Base-by-base conservation (phyloP, 78 protist genomes). In the Isochrysis galbana region DNA sequence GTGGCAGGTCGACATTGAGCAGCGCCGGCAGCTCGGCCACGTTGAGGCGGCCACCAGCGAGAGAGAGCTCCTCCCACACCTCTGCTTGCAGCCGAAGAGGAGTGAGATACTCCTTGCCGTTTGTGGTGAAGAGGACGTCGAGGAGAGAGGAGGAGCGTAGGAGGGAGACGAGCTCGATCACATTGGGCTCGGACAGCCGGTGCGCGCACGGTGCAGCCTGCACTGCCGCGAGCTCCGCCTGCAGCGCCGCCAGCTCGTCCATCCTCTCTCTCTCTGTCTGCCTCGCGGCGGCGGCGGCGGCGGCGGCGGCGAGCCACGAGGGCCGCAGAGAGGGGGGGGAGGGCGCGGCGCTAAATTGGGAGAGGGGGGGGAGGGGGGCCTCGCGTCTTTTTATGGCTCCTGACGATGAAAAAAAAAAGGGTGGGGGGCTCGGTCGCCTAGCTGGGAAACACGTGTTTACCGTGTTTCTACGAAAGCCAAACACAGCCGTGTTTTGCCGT, bases 21-120 rank as follows among this genome's bases (percentile, higher is more conserved):
- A 95, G 10, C n/a, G 95, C 69, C 69, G 90, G 95, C 25, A 96
- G 82, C 36, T 96, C 97, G n/a, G 87, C 44, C 23, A 95, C 39
- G 47, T 47, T 86, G 38, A 95, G 61, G 46, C 97, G 70, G 51
- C 97, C 97, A 45, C 95, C 94, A 26, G 38, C 55, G 5, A 82
- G 54, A 47, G 70, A 34, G 22, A 96, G 61, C 91, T 96, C 97
- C 91, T 94, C 96, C 34, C 69, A 48, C 22, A 96, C 90, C 77
- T 96, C 97, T 17, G 5, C 36, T 26, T 83, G 96, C 48, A 96
- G 90, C 42, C 95, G 96, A 45, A 87, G 39, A 7, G 91, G 94
- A 45, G 97, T 96, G 38, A 96, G 39, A 78, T 92, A 96, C 86
- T 96, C 97, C 80, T 90, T 96, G 29, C 97, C 97, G 93, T 91